Evolutionary conservation across 2,329 filamentous ascomycete species (phyloP), one percentile per base, ranked within the genome.

Genomic region (Cladophialophora chaetospira): DNA sequence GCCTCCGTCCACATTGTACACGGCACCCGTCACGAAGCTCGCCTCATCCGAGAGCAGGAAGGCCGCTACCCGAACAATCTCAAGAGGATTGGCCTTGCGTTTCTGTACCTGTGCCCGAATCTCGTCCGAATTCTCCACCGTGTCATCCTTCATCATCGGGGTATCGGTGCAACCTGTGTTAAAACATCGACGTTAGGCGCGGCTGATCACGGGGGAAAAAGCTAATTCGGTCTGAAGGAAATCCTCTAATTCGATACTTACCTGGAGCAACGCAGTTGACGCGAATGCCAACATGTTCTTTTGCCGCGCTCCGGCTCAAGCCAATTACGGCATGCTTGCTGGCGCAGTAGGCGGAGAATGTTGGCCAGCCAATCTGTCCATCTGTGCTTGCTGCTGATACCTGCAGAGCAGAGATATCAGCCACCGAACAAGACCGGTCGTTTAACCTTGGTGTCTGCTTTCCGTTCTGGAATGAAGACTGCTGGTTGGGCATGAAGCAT

Each of bases 1-100:
- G 0, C 76, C 77, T 4, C 79, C 78, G 65, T 81, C 78, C 15
- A 80, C 74, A 49, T 68, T 73, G 42, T 76, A 71, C 3, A 76
- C 71, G 10, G 72, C 69, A 0, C 78, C 77, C 1, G 78, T 81
- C 2, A 79, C 75, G 64, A 74, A 80, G 3, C 73, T 76, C 1
- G 73, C 67, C 10, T 75, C 73, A 56, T 77, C 73, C 42, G 75
- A 75, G n/a, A 80, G 66, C 59, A 81, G 61, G 42, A 78, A 80
- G 13, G 76, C 71, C 26, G 79, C 72, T 1, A 78, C 69, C 19
- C 73, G 71, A 5, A 76, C 76, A 0, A 72, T 67, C 52, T 75
- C 72, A 3, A 72, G 68, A 0, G 70, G 54, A 13, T 63, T 71
- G 4, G 71, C 71, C 10, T 66, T 55, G 5, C 71, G 64, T 26